Conservation (phyloP, 805 yeast genomes). For the Scheffersomyces lignosus region DNA sequence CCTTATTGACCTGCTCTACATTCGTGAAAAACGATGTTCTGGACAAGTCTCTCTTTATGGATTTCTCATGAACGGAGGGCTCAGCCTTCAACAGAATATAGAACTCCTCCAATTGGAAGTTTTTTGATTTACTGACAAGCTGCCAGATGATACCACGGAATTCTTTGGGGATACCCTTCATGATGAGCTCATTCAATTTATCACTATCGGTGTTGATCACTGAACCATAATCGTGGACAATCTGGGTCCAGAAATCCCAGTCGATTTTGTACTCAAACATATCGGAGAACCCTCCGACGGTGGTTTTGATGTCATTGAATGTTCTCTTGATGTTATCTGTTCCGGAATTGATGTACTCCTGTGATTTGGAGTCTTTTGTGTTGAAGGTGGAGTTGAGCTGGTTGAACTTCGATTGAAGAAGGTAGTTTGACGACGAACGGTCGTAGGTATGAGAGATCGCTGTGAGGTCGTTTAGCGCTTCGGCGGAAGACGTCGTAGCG, state of each 20-base stretch:
- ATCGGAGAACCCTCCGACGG: constrained; percentile 45
- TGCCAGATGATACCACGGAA: constrained; percentile 94
- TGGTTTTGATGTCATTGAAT: constrained; percentile 49
- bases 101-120: constrained; percentile 58
- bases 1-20: constrained; percentile 53
- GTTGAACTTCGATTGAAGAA: constrained; percentile 59
- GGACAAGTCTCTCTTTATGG: constrained; percentile 77
- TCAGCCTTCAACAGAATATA: constrained; percentile 51
- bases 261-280: constrained; percentile 44
- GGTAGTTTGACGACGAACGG: constrained; percentile 38
- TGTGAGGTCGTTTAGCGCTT: too few species aligned
- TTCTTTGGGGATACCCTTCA: constrained; percentile 79
- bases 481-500: constrained; percentile 12
- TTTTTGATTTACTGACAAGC: constrained; percentile 76
- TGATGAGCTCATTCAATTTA: constrained; percentile 58
- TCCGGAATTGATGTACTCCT: constrained; percentile 44
- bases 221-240: constrained; percentile 72
- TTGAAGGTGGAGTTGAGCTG: constrained; percentile 54
- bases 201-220: constrained; percentile 65
- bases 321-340: constrained; percentile 39
- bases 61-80: constrained; percentile 64
- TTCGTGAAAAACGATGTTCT: constrained; percentile 80
- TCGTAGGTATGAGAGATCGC: constrained; percentile 20
- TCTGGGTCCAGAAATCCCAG: constrained; percentile 87
- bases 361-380: constrained; percentile 50